These are phyloP conservation scores for Mycena citricolor DNA, from an alignment of 1,284 basidiomycete genomes.

Conservation along the genomic window DNA sequence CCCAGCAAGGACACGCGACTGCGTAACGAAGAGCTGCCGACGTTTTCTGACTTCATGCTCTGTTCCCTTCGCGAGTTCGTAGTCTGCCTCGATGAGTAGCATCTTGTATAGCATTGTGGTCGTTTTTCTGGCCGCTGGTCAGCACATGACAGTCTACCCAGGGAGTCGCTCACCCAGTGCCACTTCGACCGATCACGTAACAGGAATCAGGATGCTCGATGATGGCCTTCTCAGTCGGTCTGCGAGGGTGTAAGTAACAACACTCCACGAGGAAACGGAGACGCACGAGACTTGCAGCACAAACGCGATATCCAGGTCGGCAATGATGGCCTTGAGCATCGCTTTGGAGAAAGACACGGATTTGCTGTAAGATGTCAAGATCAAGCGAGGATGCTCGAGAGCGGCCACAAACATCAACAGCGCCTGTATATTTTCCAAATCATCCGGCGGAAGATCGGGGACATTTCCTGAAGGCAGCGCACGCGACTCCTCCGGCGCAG, in stretches of 20 bases:
- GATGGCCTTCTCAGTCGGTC: slow-evolving; percentile 58
- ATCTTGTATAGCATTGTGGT: slow-evolving; percentile 77
- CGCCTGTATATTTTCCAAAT: slow-evolving; percentile 56
- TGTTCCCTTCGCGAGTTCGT: slow-evolving; percentile 35
- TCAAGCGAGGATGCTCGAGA: not conserved
- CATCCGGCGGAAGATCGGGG: slow-evolving; percentile 36
- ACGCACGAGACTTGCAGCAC: slow-evolving; percentile 38
- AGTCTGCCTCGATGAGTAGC: slow-evolving; percentile 59
- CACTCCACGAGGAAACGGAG: not conserved
- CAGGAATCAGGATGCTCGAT: slow-evolving; percentile 61
- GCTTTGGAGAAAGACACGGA: slow-evolving; percentile 21
- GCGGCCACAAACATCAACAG: slow-evolving; percentile 32
- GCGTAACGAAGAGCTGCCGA: slow-evolving; percentile 72
- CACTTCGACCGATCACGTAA: slow-evolving; percentile 70
- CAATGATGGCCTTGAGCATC: slow-evolving; percentile 30
- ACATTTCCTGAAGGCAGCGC: not conserved
- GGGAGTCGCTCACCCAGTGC: slow-evolving; percentile 57
- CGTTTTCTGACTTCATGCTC: slow-evolving; percentile 35
- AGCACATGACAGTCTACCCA: not conserved
- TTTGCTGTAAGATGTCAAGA: slow-evolving; percentile 11
- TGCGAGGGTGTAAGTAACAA: slow-evolving; percentile 27
- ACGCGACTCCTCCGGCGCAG: slow-evolving; percentile 30
- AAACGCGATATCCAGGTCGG: slow-evolving; percentile 52
- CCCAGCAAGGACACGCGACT: slow-evolving; percentile 60
- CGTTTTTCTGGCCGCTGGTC: slow-evolving; percentile 55